These are phyloP conservation scores for Colletotrichum lini DNA, from an alignment of 2,329 filamentous ascomycete species.

Conservation along the genomic window DNA sequence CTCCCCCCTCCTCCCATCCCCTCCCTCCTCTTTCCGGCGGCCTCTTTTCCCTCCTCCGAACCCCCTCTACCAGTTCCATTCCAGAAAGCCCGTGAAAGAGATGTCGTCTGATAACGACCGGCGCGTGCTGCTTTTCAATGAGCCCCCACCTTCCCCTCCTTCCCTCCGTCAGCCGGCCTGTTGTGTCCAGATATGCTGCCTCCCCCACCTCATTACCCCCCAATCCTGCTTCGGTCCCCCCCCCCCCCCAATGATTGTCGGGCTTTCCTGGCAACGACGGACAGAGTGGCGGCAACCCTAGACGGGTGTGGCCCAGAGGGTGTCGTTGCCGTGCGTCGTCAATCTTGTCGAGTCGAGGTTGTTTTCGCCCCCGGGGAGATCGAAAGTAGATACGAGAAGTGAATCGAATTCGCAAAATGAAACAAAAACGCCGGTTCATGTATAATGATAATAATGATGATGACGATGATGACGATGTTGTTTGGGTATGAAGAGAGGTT, in stretches of 20 bases:
- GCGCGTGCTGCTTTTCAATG: background rate
- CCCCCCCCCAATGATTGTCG: too few species aligned
- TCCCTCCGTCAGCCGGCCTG: background rate
- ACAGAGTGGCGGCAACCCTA: too few species aligned
- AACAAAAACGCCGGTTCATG: slow-evolving; percentile 37
- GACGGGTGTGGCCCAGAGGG: background rate
- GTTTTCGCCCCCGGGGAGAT: background rate
- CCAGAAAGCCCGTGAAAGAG: background rate
- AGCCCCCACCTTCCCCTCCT: background rate
- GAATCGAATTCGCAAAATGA: slow-evolving; percentile 28
- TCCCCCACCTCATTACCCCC: too few species aligned
- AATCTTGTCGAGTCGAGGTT: background rate
- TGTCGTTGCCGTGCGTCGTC: background rate
- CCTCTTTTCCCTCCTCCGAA: too few species aligned
- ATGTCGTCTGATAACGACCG: slow-evolving; percentile 41
- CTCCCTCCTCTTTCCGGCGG: slow-evolving; percentile 1
- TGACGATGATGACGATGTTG: background rate
- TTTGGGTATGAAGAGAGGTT: slow-evolving; percentile 8
- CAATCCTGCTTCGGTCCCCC: too few species aligned
- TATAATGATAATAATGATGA: slow-evolving; percentile 3
- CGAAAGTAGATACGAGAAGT: slow-evolving; percentile 35
- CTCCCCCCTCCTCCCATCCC: slow-evolving; percentile 19
- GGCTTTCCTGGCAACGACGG: too few species aligned
- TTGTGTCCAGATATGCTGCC: background rate
- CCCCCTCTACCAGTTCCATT: background rate